Evolutionary conservation across 176 grass and related monocot species (phyloP).

Genomic region (Alloteropsis semialata): DNA sequence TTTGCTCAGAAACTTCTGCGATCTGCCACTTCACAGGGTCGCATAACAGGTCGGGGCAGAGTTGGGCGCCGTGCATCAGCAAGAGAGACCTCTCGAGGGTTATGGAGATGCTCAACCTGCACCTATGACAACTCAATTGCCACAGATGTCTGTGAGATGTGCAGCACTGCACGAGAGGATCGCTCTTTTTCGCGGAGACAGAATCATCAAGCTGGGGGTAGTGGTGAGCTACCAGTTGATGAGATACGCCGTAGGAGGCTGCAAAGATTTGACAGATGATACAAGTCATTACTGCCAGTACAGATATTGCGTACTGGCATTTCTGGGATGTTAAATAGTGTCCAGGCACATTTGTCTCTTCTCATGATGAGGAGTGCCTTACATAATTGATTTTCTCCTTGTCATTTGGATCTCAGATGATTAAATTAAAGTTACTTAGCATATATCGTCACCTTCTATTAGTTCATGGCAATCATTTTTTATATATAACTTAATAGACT

Average conservation of each 20-base stretch:
- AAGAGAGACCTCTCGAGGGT: constrained; percentile 3
- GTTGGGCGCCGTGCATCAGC: constrained; percentile 30
- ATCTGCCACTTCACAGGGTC: background rate
- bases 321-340: background rate
- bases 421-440: background rate
- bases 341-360: background rate
- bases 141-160: constrained; percentile 84
- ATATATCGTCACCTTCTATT: background rate
- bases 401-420: too few species aligned
- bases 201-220: constrained; percentile 5
- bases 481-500: background rate
- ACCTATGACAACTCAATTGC: constrained; percentile 71
- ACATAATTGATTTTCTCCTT: background rate
- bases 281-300: background rate
- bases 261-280: constrained; percentile 69
- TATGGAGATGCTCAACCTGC: constrained; percentile 81
- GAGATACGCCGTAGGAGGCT: constrained; percentile 80
- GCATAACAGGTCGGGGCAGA: constrained; percentile 40
- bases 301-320: background rate
- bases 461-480: background rate
- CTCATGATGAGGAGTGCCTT: background rate
- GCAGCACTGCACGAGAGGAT: constrained; percentile 45
- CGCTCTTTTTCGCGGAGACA: constrained; percentile 10
- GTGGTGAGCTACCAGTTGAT: constrained; percentile 39
- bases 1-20: constrained; percentile 42